Evolutionary conservation across 331 rosid species (phyloP), one percentile per base, ranked within the genome.

Genomic region (Pyrus hybrid): DNA sequence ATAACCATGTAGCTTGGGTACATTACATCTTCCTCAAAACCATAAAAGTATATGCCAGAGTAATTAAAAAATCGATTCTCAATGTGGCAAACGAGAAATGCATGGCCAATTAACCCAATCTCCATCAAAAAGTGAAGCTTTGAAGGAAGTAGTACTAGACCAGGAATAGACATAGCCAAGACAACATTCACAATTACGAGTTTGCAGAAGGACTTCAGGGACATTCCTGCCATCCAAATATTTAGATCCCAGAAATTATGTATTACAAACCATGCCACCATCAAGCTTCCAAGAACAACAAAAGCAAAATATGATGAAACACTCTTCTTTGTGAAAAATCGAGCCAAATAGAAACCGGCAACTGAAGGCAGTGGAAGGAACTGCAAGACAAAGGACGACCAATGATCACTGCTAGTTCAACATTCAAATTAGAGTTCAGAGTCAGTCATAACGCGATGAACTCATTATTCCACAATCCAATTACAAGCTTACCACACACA

Each of bases 201-300:
- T 70, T 95, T 95, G 80, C 99, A 95, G 82, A 95, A 95, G 57
- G 97, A 92, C 85, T 95, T 95, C 77, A 95, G 82, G 75, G 97
- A 87, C 99, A 95, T 92, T 84, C 97, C 97, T 35, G 97, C 97
- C 90, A 95, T 47, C 99, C 97, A 92, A 79, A 95, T 92, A 87
- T 90, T 95, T 81, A 95, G 88, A 86, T 92, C 97, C 99, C 99
- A 95, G 82, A 88, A 95, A 80, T 90, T 95, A 83, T 88, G 97
- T 85, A 90, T 84, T 79, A 95, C 92, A 87, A 95, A 95, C 99
- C 99, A 95, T 71, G 88, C 83, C 67, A 88, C 85, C 92, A 95
- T 89, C 87, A 92, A 83, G 84, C 99, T 90, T 83, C 97, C 97
- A 76, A 95, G 97, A 70, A 90, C 78, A 80, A 90, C 96, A 84